A percentile compares a stretch with the other conserved stretches of the same genome.
phyloP scores from a whole-genome alignment of 257 asterid species.

The Vinca minor region DNA sequence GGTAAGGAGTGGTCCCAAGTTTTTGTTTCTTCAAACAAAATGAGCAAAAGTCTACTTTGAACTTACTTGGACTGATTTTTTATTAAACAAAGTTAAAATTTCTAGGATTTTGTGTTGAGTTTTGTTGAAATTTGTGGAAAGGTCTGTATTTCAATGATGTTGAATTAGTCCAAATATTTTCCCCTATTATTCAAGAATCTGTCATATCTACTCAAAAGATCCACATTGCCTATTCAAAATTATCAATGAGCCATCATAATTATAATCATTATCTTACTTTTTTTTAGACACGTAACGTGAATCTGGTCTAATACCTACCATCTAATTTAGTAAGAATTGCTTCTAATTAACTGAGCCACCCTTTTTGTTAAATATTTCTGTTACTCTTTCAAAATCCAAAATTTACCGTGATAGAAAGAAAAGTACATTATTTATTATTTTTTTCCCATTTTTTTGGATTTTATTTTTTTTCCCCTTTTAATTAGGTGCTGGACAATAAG shows the following conservation, averaged over 20 bases:
- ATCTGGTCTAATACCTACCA: too few relatives aligned
- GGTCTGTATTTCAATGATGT: slow-evolving; percentile 17
- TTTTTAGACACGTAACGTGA: too few relatives aligned
- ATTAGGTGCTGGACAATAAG: too few relatives aligned
- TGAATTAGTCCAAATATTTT: slow-evolving; percentile 13
- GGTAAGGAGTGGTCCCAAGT: slow-evolving; percentile 35
- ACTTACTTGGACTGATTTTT: slow-evolving; percentile 36
- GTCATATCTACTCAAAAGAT: background rate
- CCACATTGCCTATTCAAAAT: background rate
- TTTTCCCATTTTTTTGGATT: too few relatives aligned
- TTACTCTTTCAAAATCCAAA: background rate
- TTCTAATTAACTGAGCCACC: too few relatives aligned
- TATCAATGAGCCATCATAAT: background rate
- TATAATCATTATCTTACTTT: too few relatives aligned
- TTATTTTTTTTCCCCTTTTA: background rate
- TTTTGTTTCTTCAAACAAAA: slow-evolving; percentile 30
- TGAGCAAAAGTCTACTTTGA: slow-evolving; percentile 50
- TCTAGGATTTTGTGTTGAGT: slow-evolving; percentile 15
- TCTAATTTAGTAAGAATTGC: too few relatives aligned
- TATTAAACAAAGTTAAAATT: slow-evolving; percentile 12
- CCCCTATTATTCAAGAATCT: background rate
- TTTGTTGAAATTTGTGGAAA: slow-evolving; percentile 19
- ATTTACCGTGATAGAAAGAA: background rate
- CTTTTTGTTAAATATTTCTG: too few relatives aligned
- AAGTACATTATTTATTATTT: too few relatives aligned